Conservation (phyloP, 2,329 filamentous ascomycete genomes). For the Phialophora expanda region DNA sequence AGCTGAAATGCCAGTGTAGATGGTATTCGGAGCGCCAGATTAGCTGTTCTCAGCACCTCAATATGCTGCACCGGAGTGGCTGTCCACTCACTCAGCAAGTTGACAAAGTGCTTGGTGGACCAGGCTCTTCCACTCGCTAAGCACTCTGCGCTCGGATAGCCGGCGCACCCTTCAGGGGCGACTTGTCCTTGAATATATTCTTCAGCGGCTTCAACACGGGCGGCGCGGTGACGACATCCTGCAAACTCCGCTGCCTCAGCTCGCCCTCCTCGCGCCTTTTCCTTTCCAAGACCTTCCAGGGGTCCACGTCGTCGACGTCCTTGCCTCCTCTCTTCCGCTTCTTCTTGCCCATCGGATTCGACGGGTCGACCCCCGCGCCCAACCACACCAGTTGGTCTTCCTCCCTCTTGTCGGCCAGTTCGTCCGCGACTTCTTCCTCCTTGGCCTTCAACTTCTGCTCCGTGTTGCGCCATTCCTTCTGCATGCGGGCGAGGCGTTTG, state of each 20-base stretch:
- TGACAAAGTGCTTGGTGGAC: too few species aligned
- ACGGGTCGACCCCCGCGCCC: slow-evolving; percentile 56
- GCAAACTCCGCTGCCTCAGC: slow-evolving; percentile 45
- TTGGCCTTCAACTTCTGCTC: slow-evolving; percentile 67
- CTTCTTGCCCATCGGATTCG: slow-evolving; percentile 43
- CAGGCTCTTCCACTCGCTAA: too few species aligned
- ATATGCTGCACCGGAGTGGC: too few species aligned
- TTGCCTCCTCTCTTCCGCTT: slow-evolving; percentile 45
- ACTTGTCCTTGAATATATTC: slow-evolving; percentile 37
- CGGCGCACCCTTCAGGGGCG: neutral
- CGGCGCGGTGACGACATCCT: slow-evolving; percentile 66
- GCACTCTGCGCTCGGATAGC: neutral
- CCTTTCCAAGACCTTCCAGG: slow-evolving; percentile 75
- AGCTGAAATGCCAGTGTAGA: too few species aligned
- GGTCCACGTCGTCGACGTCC: slow-evolving; percentile 66
- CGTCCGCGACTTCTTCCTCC: slow-evolving; percentile 75
- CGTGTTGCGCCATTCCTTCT: slow-evolving; percentile 63
- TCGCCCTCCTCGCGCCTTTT: slow-evolving; percentile 62
- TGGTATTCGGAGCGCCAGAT: too few species aligned
- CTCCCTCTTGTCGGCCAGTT: slow-evolving; percentile 64
- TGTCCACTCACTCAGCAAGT: too few species aligned
- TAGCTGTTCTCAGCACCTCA: too few species aligned
- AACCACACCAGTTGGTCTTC: slow-evolving; percentile 70
- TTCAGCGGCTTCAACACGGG: slow-evolving; percentile 67
- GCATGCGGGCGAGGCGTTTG: slow-evolving; percentile 70